Base-by-base conservation (phyloP, 495 filamentous ascomycete genomes). In the Aspergillus ellipticus region DNA sequence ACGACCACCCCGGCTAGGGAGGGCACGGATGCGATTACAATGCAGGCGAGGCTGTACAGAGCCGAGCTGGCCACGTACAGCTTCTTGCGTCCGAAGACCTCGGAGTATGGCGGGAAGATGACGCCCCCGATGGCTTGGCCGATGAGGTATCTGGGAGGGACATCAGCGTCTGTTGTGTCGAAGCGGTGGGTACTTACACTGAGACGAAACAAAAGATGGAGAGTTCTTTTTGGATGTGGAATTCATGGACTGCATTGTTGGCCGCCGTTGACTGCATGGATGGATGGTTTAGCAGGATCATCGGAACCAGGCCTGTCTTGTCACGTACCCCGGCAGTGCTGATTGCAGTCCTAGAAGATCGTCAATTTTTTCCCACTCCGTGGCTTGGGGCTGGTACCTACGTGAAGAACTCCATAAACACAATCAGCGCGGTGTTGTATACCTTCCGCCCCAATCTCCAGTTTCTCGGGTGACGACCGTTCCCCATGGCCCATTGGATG, bases 81-180 rank as follows among this genome's bases (percentile, higher is more conserved):
- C 13, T 63, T 68, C 43, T 75, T 78, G 22, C 79, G 77, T 3
- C 80, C 80, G 56, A 82, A 80, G 0, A 70, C 64, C 60, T 83
- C 80, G 0, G 78, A 77, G 54, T 74, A 76, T 22, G 80, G 77
- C 24, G 79, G 79, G 41, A 81, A 74, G 17, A 82, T 47, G 24
- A 83, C 66, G 15, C 72, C 77, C 26, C 77, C 79, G 42, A 78
- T 21, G 15, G 67, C 75, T 64, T 83, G 80, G 2, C 77, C 79
- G 7, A 82, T 61, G 28, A 77, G 66, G 52, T 79, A 81, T 47
- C 76, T 81, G n/a, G n/a, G n/a, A n/a, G n/a, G n/a, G n/a, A n/a
- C n/a, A n/a, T n/a, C n/a, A n/a, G 24, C 8, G 4, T 29, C 6
- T 6, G 6, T 26, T 26, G 6, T 15, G 19, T 66, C 16, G 42